These are phyloP conservation scores for Fomitiporia mediterranea DNA, from an alignment of 1,284 basidiomycete species.

Conservation along the genomic window DNA sequence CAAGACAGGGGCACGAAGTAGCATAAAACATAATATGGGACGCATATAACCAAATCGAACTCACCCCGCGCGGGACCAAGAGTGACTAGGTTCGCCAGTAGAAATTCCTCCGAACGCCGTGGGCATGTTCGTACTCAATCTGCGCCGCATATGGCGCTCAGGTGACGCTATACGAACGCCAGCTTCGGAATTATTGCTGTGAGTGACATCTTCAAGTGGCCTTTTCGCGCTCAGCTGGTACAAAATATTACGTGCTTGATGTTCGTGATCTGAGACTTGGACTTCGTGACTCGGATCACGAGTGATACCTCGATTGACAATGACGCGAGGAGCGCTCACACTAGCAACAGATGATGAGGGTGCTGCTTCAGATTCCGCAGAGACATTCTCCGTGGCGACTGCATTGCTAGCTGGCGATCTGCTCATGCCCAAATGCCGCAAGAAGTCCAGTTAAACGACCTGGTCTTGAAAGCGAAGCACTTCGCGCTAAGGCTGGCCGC, in stretches of 20 bases:
- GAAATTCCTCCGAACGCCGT: conserved; percentile 2
- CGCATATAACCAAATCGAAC: conserved; percentile 3
- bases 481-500: background rate
- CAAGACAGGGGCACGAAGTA: background rate
- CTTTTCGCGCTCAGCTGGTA: conserved; percentile 1
- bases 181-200: background rate
- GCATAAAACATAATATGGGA: background rate
- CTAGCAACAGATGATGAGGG: background rate
- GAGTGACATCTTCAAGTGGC: background rate
- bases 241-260: conserved; percentile 9
- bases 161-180: conserved; percentile 13
- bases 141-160: conserved; percentile 6
- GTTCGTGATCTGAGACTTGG: background rate
- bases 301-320: background rate
- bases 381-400: background rate
- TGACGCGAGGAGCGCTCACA: background rate
- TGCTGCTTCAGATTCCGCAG: background rate
- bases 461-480: background rate
- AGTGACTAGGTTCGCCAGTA: conserved; percentile 10
- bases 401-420: background rate
- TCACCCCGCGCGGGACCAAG: conserved; percentile 19
- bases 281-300: background rate
- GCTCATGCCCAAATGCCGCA: background rate
- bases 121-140: conserved; percentile 3
- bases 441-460: background rate